Percentiles rank a stretch among this genome's conserved stretches.
These are phyloP conservation scores for Coprinopsis sp. DNA, from an alignment of 768 basidiomycete genomes.

Conservation along the genomic window DNA sequence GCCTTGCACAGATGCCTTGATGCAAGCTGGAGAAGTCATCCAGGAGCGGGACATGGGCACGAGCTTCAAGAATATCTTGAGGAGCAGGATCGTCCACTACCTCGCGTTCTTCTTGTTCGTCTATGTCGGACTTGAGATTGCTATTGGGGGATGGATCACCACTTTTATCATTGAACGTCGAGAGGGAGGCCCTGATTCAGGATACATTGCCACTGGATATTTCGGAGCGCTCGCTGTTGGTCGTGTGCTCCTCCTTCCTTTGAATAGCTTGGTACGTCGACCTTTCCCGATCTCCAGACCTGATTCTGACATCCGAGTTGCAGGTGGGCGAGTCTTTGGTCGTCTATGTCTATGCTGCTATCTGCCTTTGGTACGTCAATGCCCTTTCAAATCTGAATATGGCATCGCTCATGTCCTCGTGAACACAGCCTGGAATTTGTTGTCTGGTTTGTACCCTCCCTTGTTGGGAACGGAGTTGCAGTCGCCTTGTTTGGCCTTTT, in stretches of 20 bases:
- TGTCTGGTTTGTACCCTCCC: slow-evolving; percentile 65
- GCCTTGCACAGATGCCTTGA: slow-evolving; percentile 42
- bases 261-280: slow-evolving; percentile 43
- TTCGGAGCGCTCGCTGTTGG: slow-evolving; percentile 53
- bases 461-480: slow-evolving; percentile 60
- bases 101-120: slow-evolving; percentile 61
- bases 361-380: slow-evolving; percentile 43
- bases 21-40: slow-evolving; percentile 45
- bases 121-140: slow-evolving; percentile 69
- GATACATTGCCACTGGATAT: slow-evolving; percentile 53
- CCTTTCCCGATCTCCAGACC: not conserved
- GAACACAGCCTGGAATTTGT: slow-evolving; percentile 53
- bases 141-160: slow-evolving; percentile 65
- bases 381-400: not conserved
- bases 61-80: slow-evolving; percentile 45
- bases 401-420: not conserved
- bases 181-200: slow-evolving; percentile 33
- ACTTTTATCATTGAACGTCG: slow-evolving; percentile 44
- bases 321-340: slow-evolving; percentile 53
- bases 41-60: slow-evolving; percentile 29
- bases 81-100: slow-evolving; percentile 50
- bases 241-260: slow-evolving; percentile 50
- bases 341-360: slow-evolving; percentile 45
- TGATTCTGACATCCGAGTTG: not conserved
- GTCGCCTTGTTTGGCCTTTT: slow-evolving; percentile 62